A percentile compares a stretch with the other conserved stretches of the same genome.
phyloP scores from a whole-genome alignment of 2,329 filamentous ascomycete genomes.

The Alternaria rosae region DNA sequence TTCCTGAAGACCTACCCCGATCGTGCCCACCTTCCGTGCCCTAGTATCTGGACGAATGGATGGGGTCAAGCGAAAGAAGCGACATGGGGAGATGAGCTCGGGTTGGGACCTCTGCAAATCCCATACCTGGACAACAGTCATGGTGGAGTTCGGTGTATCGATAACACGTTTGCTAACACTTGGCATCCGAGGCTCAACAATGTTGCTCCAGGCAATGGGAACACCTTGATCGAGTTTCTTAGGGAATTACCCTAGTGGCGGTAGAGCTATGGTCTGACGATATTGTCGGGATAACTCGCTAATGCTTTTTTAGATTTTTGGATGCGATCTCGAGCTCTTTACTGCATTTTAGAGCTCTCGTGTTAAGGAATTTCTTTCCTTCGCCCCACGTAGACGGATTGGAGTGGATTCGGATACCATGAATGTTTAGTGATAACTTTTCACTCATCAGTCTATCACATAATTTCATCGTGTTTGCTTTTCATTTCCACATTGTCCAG shows the following conservation, averaged over 20 bases:
- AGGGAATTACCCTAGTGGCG: background rate
- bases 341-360: background rate
- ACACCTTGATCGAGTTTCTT: too few relatives aligned
- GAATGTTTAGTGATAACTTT: background rate
- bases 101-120: background rate
- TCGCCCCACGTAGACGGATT: background rate
- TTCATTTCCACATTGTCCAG: background rate
- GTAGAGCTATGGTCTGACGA: background rate
- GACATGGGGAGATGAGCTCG: background rate
- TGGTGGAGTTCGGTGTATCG: too few relatives aligned
- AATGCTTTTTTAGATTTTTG: background rate
- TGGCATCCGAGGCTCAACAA: too few relatives aligned
- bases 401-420: background rate
- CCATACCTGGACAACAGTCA: background rate
- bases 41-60: background rate
- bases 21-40: background rate
- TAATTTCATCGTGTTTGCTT: background rate
- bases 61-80: background rate
- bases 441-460: background rate
- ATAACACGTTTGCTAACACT: too few relatives aligned
- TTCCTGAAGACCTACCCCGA: background rate
- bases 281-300: background rate
- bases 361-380: background rate
- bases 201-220: too few relatives aligned
- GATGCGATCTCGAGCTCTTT: background rate